Conservation (phyloP, 495 filamentous ascomycete species). For the Cairneyella variabilis region DNA sequence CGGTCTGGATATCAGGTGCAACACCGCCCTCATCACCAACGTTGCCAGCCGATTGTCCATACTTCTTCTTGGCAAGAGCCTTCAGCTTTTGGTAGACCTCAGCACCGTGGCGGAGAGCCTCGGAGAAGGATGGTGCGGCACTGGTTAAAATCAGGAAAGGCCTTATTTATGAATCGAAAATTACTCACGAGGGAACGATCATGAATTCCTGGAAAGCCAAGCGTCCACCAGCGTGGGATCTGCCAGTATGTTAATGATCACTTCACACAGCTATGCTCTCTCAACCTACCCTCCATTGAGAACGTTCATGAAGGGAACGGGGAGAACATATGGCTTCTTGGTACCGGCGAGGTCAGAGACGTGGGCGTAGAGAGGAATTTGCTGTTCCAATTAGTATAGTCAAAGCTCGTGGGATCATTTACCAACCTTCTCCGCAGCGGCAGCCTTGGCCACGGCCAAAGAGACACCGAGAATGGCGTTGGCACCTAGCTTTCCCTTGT, state of each 20-base stretch:
- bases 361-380: constrained; percentile 94
- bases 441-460: constrained; percentile 96
- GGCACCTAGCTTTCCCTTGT: constrained; percentile 97
- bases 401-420: not conserved
- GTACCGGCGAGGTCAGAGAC: constrained; percentile 97
- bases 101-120: constrained; percentile 91
- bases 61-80: constrained; percentile 97
- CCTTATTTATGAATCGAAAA: not conserved
- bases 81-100: constrained; percentile 99
- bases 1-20: constrained; percentile 95
- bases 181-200: constrained; percentile 87
- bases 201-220: constrained; percentile 99
- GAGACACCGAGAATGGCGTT: constrained; percentile 98
- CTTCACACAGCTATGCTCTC: constrained; percentile 4
- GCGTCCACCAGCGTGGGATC: constrained; percentile 95
- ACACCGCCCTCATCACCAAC: constrained; percentile 99
- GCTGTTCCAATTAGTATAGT: constrained; percentile 33
- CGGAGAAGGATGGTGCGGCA: constrained; percentile 77
- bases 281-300: constrained; percentile 78
- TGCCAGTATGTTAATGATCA: constrained; percentile 36
- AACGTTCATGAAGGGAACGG: constrained; percentile 99
- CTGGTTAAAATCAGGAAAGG: constrained; percentile 1
- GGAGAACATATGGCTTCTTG: constrained; percentile 99
- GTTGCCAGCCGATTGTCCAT: constrained; percentile 97
- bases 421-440: constrained; percentile 87